Evolutionary conservation across 1,284 basidiomycete genomes (phyloP).

Genomic region (Trichosporon ovoides): DNA sequence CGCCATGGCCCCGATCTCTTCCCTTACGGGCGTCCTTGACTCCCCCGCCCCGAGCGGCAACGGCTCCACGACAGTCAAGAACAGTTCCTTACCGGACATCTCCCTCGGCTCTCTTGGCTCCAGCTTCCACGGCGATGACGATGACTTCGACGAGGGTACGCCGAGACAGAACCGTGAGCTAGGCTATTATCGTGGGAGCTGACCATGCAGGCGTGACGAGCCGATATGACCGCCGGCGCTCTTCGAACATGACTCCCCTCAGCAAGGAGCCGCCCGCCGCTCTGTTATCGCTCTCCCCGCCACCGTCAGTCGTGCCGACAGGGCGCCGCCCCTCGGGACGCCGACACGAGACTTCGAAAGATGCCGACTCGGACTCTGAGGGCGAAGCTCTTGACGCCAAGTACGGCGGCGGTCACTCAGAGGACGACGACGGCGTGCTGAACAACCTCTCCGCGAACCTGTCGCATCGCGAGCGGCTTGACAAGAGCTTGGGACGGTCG

Average conservation of each 20-base stretch:
- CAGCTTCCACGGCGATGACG: conserved; percentile 43
- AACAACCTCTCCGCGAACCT: conserved; percentile 26
- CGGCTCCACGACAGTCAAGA: conserved; percentile 31
- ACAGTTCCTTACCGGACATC: conserved; percentile 43
- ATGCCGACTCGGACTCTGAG: conserved; percentile 23
- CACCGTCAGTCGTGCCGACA: conserved; percentile 6
- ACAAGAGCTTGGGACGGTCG: conserved; percentile 12
- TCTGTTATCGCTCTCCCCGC: conserved; percentile 33
- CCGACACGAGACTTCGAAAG: not conserved
- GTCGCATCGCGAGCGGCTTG: conserved; percentile 20
- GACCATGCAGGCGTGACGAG: not conserved
- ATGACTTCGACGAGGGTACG: conserved; percentile 19
- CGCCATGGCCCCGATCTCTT: conserved; percentile 33
- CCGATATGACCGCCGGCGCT: not conserved
- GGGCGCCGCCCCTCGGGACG: not conserved
- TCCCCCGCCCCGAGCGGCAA: conserved; percentile 32
- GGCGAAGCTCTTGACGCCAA: conserved; percentile 21
- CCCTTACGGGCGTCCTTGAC: conserved; percentile 37
- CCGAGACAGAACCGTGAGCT: not conserved
- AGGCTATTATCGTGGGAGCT: not conserved
- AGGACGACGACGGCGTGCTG: conserved; percentile 23
- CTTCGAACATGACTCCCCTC: not conserved
- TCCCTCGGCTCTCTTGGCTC: conserved; percentile 45
- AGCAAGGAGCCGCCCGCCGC: conserved; percentile 23
- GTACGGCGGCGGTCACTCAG: conserved; percentile 16